Evolutionary conservation across 1,284 basidiomycete species (phyloP).

Genomic region (Trametes pubescens): DNA sequence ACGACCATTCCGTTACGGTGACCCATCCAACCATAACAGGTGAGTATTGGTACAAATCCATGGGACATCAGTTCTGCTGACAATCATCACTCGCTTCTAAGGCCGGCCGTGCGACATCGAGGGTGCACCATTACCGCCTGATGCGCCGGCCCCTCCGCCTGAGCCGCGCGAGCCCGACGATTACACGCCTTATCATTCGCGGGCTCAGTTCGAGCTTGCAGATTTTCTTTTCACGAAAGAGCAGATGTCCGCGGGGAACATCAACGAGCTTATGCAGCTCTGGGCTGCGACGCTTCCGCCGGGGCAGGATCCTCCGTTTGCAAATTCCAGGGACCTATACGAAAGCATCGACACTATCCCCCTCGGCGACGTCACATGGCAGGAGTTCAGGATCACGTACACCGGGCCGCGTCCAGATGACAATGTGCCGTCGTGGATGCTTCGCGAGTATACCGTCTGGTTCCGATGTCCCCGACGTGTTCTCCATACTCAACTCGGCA

Average conservation of each 20-base stretch:
- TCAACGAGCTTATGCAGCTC: slow-evolving; percentile 20
- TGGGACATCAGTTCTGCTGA: too few relatives aligned
- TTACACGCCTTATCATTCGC: background rate
- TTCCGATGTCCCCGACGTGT: slow-evolving; percentile 16
- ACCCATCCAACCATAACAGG: too few relatives aligned
- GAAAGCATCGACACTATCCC: background rate
- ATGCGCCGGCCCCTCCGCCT: background rate
- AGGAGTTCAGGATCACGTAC: background rate
- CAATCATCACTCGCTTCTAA: background rate
- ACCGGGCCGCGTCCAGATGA: slow-evolving; percentile 8
- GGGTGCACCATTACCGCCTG: background rate
- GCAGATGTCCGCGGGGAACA: slow-evolving; percentile 16
- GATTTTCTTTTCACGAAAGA: slow-evolving; percentile 18
- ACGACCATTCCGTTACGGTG: too few relatives aligned
- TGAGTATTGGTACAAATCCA: too few relatives aligned
- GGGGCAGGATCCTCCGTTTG: slow-evolving; percentile 1
- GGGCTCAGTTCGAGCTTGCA: slow-evolving; percentile 4
- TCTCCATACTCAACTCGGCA: slow-evolving; percentile 19
- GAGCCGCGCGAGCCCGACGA: background rate
- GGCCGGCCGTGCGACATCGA: background rate
- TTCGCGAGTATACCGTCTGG: slow-evolving; percentile 24
- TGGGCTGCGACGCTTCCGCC: background rate
- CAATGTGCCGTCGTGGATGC: slow-evolving; percentile 29
- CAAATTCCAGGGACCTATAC: slow-evolving; percentile 10
- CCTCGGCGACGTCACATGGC: background rate